Conservation (phyloP, 768 basidiomycete species). For the Podaxis sp. region DNA sequence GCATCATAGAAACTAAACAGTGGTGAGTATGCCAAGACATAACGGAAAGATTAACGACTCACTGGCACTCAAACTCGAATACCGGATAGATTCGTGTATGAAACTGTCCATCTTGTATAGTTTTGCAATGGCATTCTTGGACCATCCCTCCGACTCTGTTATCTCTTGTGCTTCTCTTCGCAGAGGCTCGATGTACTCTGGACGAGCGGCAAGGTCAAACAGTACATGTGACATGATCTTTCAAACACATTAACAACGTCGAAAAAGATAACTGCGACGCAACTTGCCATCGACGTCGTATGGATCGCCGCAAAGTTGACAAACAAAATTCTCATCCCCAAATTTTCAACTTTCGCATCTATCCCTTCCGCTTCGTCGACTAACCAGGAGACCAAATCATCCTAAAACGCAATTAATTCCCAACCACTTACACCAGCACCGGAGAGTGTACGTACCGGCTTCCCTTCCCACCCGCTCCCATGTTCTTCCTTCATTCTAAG, state of each 20-base stretch:
- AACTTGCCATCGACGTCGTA: conserved; percentile 34
- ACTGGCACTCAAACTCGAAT: conserved; percentile 5
- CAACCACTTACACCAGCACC: too few species aligned
- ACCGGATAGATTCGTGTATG: conserved; percentile 30
- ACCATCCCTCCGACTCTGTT: conserved; percentile 30
- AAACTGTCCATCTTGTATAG: conserved; percentile 44
- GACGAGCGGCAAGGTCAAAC: conserved; percentile 31
- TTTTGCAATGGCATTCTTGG: conserved; percentile 29
- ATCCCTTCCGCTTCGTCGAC: conserved; percentile 31
- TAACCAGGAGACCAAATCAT: conserved; percentile 42
- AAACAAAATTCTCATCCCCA: conserved; percentile 28
- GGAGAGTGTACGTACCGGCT: conserved; percentile 20
- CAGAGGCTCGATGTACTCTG: conserved; percentile 29
- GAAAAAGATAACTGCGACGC: not conserved
- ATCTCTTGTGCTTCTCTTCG: conserved; percentile 39
- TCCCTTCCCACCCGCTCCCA: conserved; percentile 24
- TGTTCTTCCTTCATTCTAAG: conserved; percentile 21
- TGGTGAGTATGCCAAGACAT: not conserved
- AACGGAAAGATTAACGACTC: conserved; percentile 2
- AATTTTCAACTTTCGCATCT: conserved; percentile 21
- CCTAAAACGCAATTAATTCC: conserved; percentile 23
- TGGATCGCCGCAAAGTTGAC: conserved; percentile 26
- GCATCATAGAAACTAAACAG: conserved; percentile 27
- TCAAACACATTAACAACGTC: not conserved
- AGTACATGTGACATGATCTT: conserved; percentile 32